Evolutionary conservation across 441 rosid genomes (phyloP), one percentile per base, ranked within the genome.

Genomic region (Aquilaria agallochum): DNA sequence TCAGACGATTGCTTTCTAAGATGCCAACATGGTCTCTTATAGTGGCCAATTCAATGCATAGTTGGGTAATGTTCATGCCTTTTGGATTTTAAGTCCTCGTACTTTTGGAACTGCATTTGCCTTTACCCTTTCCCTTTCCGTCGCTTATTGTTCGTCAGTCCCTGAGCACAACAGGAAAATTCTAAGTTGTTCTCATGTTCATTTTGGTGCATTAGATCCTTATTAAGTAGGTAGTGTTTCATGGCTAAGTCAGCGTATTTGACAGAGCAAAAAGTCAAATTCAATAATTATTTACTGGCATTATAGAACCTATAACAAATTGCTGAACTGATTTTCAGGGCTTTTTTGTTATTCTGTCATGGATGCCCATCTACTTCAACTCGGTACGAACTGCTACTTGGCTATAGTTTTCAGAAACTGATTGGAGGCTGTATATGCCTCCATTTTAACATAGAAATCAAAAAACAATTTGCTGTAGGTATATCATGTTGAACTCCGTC

Each of bases 331-430:
- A 20, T 70, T 51, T 75, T 54, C 89, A 93, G 98, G 98, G 98
- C 0, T 94, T 94, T 59, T 94, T 94, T 75, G 92, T 89, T 72
- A 89, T 94, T 76, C 98, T 94, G 66, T 87, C 98, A 36, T 94
- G 98, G 98, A 94, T 90, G 98, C 98, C 98, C 9, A 85, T 90
- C 67, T 90, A 90, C 84, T 94, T 94, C 68, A 88, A 87, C 74
- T 73, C 83, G 56, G 97, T 94, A 80, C 85, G 90, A 70, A 72
- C 58, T 52, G 55, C 34, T n/a, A 55, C 58, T 50, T 62, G 2
- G 40, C 14, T 58, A n/a, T 7, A 3, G n/a, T 30, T 20, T 53
- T 20, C 76, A 55, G 57, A 53, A 20, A 63, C 59, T 53, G 6
- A 33, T 34, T 40, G 12, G 6, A 45, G 48, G 5, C 47, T 30